A percentile compares a stretch with the other conserved stretches of the same genome.
Evolutionary conservation across 2,329 filamentous ascomycete species (phyloP).

Genomic region (Talaromyces amestolkiae): DNA sequence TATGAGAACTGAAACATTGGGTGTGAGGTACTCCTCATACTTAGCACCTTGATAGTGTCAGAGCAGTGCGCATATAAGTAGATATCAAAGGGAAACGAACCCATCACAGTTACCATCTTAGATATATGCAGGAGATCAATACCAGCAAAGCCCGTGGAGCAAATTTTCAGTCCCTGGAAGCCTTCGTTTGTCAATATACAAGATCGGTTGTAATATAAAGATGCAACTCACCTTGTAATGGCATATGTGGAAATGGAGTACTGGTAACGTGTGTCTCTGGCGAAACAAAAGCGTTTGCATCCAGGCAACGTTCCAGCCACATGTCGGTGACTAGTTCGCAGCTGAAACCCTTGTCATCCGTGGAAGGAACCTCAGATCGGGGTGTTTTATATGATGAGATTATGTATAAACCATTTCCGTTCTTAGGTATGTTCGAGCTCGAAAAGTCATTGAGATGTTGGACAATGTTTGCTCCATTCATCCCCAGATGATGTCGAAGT

Average conservation of each 20-base stretch:
- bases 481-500: slow-evolving; percentile 41
- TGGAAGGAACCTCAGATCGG: slow-evolving; percentile 34
- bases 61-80: slow-evolving; percentile 6
- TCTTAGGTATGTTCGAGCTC: slow-evolving; percentile 34
- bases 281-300: slow-evolving; percentile 68
- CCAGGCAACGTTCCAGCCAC: slow-evolving; percentile 87
- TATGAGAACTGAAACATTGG: slow-evolving; percentile 72
- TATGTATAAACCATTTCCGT: slow-evolving; percentile 35
- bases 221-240: slow-evolving; percentile 52
- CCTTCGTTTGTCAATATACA: slow-evolving; percentile 40
- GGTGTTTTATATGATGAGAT: slow-evolving; percentile 42
- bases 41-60: slow-evolving; percentile 57
- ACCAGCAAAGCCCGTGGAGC: slow-evolving; percentile 77
- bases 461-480: slow-evolving; percentile 42
- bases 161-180: slow-evolving; percentile 69
- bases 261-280: slow-evolving; percentile 71
- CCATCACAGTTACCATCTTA: slow-evolving; percentile 71
- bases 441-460: slow-evolving; percentile 35
- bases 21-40: slow-evolving; percentile 75
- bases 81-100: slow-evolving; percentile 35
- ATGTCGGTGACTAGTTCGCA: slow-evolving; percentile 73
- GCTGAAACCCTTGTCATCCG: slow-evolving; percentile 41
- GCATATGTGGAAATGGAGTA: slow-evolving; percentile 70
- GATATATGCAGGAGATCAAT: slow-evolving; percentile 83
- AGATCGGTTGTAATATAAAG: neutral